Base-by-base conservation (phyloP, 108 stramenopile genomes). In the Fragilaria radians region DNA sequence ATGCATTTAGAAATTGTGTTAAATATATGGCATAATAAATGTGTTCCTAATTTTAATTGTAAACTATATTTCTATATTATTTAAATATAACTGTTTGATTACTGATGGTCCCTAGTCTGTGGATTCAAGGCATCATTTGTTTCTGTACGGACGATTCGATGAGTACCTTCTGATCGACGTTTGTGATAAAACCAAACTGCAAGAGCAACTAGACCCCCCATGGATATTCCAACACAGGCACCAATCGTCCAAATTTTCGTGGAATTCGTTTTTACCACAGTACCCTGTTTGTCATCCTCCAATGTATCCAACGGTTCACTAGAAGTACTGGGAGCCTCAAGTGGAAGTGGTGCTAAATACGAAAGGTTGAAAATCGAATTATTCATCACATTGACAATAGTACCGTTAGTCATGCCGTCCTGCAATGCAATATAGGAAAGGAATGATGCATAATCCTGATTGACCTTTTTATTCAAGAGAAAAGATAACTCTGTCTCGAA, bases 171-270 rank as follows among this genome's bases (percentile, higher is more conserved):
- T 42, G 36, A 7, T 11, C 36, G 36, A 51, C 49, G 57, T 30
- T 69, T 67, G 42, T 70, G 63, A 21, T 71, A 63, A 7, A 58
- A 62, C 55, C 65, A 79, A 46, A 66, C 66, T 48, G 48, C 46
- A 11, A 73, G 45, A 26, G 72, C 69, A 19, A 79, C 49, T 17
- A 68, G 25, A 0, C 72, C 78, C n/a, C 68, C 78, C 51, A 71
- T 62, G 25, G 61, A 32, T 28, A 66, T 70, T 0, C 69, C 72
- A 7, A 74, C 63, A 28, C 59, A 66, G 23, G 72, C 68, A 3
- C 78, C 78, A 66, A 79, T 67, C 23, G 72, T 79, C 72, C 69
- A 79, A 5, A 58, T 65, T 17, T 62, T 52, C 24, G 60, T 30
- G 32, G 34, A 52, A 42, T 65, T 36, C 18, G 46, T 23, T 11